Conservation (phyloP, 495 filamentous ascomycete genomes). For the Podospora comata region DNA sequence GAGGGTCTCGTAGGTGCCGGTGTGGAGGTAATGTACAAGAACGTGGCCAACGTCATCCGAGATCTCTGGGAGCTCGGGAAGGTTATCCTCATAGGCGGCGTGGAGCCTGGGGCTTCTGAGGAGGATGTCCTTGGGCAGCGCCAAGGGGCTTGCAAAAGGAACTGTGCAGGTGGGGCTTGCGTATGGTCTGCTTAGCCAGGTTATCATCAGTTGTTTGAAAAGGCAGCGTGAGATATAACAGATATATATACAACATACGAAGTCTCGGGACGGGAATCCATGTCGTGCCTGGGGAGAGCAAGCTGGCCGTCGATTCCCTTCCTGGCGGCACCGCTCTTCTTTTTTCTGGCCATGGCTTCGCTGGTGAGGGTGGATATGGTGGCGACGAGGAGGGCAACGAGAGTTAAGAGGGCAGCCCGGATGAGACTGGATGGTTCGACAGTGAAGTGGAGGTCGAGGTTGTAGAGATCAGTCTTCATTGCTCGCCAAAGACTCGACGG, state of each 20-base stretch:
- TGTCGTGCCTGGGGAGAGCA: conserved; percentile 18
- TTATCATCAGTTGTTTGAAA: conserved; percentile 15
- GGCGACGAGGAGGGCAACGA: conserved; percentile 24
- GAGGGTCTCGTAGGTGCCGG: conserved; percentile 34
- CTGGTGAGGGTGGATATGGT: conserved; percentile 22
- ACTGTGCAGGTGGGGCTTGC: conserved; percentile 32
- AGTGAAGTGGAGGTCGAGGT: conserved; percentile 28
- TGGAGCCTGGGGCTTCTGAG: conserved; percentile 34
- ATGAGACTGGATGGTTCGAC: conserved; percentile 32
- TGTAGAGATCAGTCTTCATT: conserved; percentile 21
- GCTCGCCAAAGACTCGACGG: neutral
- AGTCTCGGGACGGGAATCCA: conserved; percentile 31
- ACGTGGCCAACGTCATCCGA: conserved; percentile 36
- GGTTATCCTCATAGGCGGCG: conserved; percentile 30
- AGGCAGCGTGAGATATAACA: neutral
- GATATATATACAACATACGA: conserved; percentile 25
- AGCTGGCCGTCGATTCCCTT: conserved; percentile 8
- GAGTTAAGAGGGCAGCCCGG: conserved; percentile 10
- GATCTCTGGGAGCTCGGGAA: conserved; percentile 29
- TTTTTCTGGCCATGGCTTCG: conserved; percentile 29
- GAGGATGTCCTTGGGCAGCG: conserved; percentile 31
- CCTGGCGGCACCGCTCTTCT: conserved; percentile 28
- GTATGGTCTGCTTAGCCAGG: conserved; percentile 25
- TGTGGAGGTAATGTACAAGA: conserved; percentile 37
- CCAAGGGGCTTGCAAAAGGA: conserved; percentile 34